Conservation (phyloP, 768 basidiomycete genomes). For the Amanita polypyramis region DNA sequence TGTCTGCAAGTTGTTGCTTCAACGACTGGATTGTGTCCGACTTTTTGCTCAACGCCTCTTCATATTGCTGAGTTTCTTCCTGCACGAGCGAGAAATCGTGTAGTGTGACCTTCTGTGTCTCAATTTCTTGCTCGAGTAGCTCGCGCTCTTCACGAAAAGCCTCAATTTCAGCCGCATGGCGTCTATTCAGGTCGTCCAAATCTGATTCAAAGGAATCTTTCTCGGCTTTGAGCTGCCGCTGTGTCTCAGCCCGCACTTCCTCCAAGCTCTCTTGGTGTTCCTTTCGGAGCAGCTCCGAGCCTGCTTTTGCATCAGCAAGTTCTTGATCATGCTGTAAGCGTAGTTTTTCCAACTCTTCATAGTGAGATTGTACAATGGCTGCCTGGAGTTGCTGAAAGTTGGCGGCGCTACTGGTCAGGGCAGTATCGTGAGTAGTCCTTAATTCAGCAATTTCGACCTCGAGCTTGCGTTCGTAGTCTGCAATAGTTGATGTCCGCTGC, state of each 20-base stretch:
- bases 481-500: constrained; percentile 43
- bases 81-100: constrained; percentile 38
- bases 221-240: constrained; percentile 28
- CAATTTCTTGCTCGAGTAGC: constrained; percentile 44
- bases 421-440: constrained; percentile 34
- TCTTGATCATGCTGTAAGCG: constrained; percentile 29
- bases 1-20: constrained; percentile 37
- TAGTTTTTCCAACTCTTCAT: constrained; percentile 26
- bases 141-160: constrained; percentile 37
- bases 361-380: constrained; percentile 28
- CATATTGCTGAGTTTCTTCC: constrained; percentile 34
- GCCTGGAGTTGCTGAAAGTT: constrained; percentile 19
- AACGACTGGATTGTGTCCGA: constrained; percentile 30
- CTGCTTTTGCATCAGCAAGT: constrained; percentile 25
- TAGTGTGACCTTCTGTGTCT: constrained; percentile 43
- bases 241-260: constrained; percentile 11
- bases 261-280: constrained; percentile 31
- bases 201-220: constrained; percentile 31
- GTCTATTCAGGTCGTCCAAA: constrained; percentile 38
- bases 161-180: constrained; percentile 39
- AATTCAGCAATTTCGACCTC: constrained; percentile 42
- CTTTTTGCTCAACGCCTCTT: constrained; percentile 42
- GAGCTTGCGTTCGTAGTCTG: constrained; percentile 46
- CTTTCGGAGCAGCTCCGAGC: constrained; percentile 24
- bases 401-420: constrained; percentile 21